phyloP scores from a whole-genome alignment of 2,329 filamentous ascomycete species.

The Claviceps arundinis region DNA sequence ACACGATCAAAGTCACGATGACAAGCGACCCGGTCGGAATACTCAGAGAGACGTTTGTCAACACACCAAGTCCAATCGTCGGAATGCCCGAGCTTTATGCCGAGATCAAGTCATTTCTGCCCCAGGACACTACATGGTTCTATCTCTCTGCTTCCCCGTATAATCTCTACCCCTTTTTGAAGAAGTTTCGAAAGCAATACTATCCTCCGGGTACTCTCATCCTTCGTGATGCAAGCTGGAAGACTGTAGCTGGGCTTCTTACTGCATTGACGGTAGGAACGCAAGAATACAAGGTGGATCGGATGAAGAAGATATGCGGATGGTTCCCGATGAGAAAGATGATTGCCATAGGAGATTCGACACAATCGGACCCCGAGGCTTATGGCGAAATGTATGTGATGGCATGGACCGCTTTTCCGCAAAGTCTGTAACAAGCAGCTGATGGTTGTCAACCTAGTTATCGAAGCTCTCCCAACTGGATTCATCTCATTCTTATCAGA shows the following conservation, averaged over 20 bases:
- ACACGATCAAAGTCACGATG: constrained; percentile 86
- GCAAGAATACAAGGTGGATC: constrained; percentile 71
- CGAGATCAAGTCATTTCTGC: constrained; percentile 42
- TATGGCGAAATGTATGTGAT: constrained; percentile 62
- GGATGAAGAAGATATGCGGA: constrained; percentile 61
- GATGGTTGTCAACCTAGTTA: constrained; percentile 27
- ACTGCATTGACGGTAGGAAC: constrained; percentile 69
- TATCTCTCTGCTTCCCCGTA: constrained; percentile 92
- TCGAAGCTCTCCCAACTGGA: constrained; percentile 57
- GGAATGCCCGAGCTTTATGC: constrained; percentile 81
- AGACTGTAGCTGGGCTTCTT: constrained; percentile 68
- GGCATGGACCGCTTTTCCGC: background rate
- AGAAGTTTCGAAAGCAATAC: constrained; percentile 53
- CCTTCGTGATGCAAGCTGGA: constrained; percentile 74
- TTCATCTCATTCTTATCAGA: constrained; percentile 72
- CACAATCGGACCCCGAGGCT: constrained; percentile 79
- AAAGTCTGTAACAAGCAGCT: background rate
- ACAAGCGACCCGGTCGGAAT: constrained; percentile 72
- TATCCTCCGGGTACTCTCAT: constrained; percentile 73
- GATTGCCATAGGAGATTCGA: constrained; percentile 80
- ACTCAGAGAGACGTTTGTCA: constrained; percentile 70
- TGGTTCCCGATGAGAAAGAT: constrained; percentile 73
- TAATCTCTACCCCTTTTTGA: constrained; percentile 82
- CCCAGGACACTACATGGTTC: constrained; percentile 62
- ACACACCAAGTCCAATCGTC: constrained; percentile 53